Evolutionary conservation across 495 filamentous ascomycete species (phyloP).

Genomic region (Terfezia boudieri): DNA sequence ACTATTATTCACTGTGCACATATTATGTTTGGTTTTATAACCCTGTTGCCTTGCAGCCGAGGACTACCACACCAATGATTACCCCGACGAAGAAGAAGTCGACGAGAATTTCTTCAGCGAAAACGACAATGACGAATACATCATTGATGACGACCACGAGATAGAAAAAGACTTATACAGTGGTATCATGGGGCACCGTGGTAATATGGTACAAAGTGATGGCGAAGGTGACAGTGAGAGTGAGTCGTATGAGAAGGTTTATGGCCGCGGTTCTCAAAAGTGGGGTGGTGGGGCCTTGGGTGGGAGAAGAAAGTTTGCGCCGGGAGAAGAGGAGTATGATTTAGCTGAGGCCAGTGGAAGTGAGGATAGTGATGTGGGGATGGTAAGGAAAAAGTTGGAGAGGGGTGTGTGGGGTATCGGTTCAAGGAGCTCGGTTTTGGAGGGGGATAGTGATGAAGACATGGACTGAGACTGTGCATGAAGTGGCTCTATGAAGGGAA

Average conservation of each 20-base stretch:
- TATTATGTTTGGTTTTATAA: neutral
- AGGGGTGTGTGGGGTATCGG: neutral
- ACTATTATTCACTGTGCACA: neutral
- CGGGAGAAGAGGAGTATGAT: constrained; percentile 17
- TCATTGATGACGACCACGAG: neutral
- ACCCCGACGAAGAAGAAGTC: constrained; percentile 17
- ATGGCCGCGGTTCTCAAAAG: neutral
- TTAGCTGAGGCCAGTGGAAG: constrained; percentile 9
- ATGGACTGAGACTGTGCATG: constrained; percentile 1
- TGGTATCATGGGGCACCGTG: constrained; percentile 1
- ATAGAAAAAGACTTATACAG: neutral
- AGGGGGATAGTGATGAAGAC: constrained; percentile 8
- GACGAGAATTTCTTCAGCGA: constrained; percentile 6
- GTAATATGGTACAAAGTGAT: constrained; percentile 3
- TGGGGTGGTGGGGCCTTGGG: neutral
- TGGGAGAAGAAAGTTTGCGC: neutral
- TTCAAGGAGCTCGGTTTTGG: neutral
- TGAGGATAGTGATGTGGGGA: neutral
- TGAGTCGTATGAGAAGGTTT: neutral
- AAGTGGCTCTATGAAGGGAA: too few species aligned
- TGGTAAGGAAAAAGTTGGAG: constrained; percentile 2
- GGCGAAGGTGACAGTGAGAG: constrained; percentile 6
- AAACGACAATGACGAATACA: neutral
- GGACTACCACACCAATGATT: constrained; percentile 19
- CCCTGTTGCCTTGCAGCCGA: constrained; percentile 7